Evolutionary conservation across 2,329 filamentous ascomycete genomes (phyloP), one percentile per base, ranked within the genome.

Genomic region (Ceratocystis papillata): DNA sequence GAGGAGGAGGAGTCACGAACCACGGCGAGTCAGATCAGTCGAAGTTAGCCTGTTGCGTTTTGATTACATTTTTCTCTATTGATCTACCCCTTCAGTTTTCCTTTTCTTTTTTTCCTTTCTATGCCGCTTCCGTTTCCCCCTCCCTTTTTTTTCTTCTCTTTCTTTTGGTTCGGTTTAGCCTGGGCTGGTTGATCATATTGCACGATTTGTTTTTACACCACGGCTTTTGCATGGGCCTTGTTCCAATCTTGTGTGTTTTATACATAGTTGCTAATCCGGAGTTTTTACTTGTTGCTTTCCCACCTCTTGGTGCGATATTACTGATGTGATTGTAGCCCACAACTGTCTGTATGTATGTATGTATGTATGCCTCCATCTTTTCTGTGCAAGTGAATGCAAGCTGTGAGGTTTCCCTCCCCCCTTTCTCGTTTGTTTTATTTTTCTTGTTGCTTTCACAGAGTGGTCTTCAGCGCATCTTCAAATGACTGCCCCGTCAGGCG

Each of bases 1-100:
- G 88, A 91, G 72, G 90, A 90, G 72, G 87, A 95, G 69, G 89
- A 94, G 63, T 89, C 88, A 73, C 83, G 88, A 25, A 89, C 87
- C 15, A 59, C 87, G 70, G 85, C 85, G 10, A 87, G 85, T 73
- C 82, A 85, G 68, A 75, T 80, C 69, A 85, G 82, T 72, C 81
- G 82, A 44, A 53, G 37, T 46, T 69, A 64, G 25, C 15, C 57
- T 20, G 33, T 17, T 46, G 48, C 25, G 55, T 20, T 8, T 64
- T 63, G 28, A 41, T 44, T 37, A 3, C 30, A 12, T 4, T 22
- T 7, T 41, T 5, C 3, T 45, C 17, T 22, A 6, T 28, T 60
- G 33, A 20, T n/a, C 22, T 64, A 20, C 25, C 25, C 44, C n/a
- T 53, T 12, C 25, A 20, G 5, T 28, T 55, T 33, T 17, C 44